Conservation (phyloP, 495 filamentous ascomycete species). For the Penicillium canariense region DNA sequence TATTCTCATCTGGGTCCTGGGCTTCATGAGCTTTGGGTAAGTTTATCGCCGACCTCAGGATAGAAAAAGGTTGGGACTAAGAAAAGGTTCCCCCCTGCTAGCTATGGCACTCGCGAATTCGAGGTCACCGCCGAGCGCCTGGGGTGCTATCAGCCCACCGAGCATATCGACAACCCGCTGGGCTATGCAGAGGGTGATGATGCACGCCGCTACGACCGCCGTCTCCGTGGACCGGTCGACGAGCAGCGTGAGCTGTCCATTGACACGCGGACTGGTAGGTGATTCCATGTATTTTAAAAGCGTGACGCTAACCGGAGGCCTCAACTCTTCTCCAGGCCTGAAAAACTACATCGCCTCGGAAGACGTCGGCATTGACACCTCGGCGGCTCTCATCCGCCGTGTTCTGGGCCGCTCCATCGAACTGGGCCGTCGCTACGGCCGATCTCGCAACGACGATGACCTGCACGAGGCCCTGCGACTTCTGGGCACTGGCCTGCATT, state of each 20-base stretch:
- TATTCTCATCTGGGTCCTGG: constrained; percentile 66
- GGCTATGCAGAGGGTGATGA: constrained; percentile 81
- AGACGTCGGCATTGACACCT: constrained; percentile 67
- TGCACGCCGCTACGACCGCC: constrained; percentile 73
- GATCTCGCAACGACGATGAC: constrained; percentile 62
- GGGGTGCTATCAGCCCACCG: constrained; percentile 84
- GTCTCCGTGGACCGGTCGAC: constrained; percentile 78
- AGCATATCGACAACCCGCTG: constrained; percentile 83
- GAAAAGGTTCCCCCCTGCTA: constrained; percentile 7
- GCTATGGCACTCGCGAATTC: constrained; percentile 87
- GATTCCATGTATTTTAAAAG: neutral
- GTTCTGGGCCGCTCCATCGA: constrained; percentile 70
- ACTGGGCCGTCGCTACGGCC: constrained; percentile 67
- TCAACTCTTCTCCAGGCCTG: constrained; percentile 52
- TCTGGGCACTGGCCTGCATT: constrained; percentile 83
- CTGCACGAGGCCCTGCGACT: constrained; percentile 82
- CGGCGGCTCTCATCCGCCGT: constrained; percentile 67
- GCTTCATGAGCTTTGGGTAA: constrained; percentile 56
- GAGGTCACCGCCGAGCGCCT: constrained; percentile 85
- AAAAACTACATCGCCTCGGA: constrained; percentile 93
- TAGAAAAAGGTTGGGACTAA: too few species aligned
- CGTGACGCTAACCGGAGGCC: neutral
- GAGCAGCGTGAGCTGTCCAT: constrained; percentile 75
- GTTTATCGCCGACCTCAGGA: too few species aligned
- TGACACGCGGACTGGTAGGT: constrained; percentile 59